Evolutionary conservation across 225 moss, liverwort and hornwort genomes (phyloP), one percentile per base, ranked within the genome.

Genomic region (Straminergon stramineum): DNA sequence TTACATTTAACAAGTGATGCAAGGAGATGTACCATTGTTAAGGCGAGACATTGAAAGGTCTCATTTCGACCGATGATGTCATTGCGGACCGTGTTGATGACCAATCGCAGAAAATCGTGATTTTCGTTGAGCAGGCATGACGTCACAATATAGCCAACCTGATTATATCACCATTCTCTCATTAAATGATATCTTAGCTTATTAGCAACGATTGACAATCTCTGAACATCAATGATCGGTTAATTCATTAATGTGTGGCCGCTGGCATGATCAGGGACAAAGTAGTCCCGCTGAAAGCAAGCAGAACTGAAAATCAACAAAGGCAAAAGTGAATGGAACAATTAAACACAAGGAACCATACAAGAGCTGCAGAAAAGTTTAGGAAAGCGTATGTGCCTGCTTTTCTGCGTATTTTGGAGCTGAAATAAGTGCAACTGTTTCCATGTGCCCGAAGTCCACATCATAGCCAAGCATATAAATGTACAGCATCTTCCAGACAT

Each of bases 401-500:
- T 98, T 98, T 92, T 98, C 98, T 90, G 98, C 97, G 90, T 98
- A 98, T 88, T 98, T 98, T 48, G 98, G 95, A 83, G 98, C 98
- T 89, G 98, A 98, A 92, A 98, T 98, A 48, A 98, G 93, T 64
- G 96, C 95, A 45, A 98, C 98, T 75, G 98, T 98, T 92, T 98
- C 98, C 98, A 97, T 98, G 89, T 98, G 98, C 80, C 98, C 98
- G 75, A 98, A 98, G 90, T 98, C 98, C 86, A 98, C 98, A 92
- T 98, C 98, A 85, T 98, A 98, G 43, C 98, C 98, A 68, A 98
- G 97, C 98, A 98, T 98, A 92, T 98, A 96, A 75, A 98, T 98
- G 91, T 98, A 98, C 48, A 98, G 94, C 98, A 98, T 97, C 94
- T 98, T 98, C 98, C 98, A 98, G 63, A 98, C 98, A 93, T 98